phyloP scores from a whole-genome alignment of 768 basidiomycete species.

The Phaeotremella skinneri region DNA sequence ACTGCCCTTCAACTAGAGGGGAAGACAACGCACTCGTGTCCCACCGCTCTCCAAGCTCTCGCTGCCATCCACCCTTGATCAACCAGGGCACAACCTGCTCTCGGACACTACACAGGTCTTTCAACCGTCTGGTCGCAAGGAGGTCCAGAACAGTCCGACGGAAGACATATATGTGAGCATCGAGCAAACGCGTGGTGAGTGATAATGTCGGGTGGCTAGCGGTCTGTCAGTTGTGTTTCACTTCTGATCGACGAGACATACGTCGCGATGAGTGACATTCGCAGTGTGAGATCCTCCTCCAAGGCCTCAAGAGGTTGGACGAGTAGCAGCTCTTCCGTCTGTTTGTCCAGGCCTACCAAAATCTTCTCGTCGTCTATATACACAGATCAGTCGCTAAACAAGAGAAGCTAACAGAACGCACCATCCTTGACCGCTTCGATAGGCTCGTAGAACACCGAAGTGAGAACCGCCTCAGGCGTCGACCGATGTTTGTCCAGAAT shows the following conservation, averaged over 20 bases:
- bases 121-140: constrained; percentile 61
- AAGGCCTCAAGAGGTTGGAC: constrained; percentile 63
- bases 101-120: constrained; percentile 72
- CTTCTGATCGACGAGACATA: constrained; percentile 47
- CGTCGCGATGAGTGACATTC: constrained; percentile 72
- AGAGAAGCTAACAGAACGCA: constrained; percentile 6
- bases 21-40: constrained; percentile 47
- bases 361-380: constrained; percentile 41
- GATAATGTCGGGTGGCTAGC: constrained; percentile 68
- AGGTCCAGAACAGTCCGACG: constrained; percentile 69
- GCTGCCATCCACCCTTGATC: constrained; percentile 73
- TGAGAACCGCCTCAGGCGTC: constrained; percentile 39
- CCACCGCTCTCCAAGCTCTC: constrained; percentile 44
- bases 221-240: constrained; percentile 16
- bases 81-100: constrained; percentile 93
- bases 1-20: constrained; percentile 50
- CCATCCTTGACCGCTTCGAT: constrained; percentile 46
- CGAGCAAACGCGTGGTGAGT: constrained; percentile 67
- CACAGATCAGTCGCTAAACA: background rate
- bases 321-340: constrained; percentile 62
- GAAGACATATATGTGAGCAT: constrained; percentile 91
- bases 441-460: constrained; percentile 51
- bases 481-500: constrained; percentile 77
- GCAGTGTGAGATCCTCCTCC: constrained; percentile 67
- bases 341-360: constrained; percentile 51